Evolutionary conservation across 2,329 filamentous ascomycete genomes (phyloP).

Genomic region (Xenosphaeropsis pyriputrescens): DNA sequence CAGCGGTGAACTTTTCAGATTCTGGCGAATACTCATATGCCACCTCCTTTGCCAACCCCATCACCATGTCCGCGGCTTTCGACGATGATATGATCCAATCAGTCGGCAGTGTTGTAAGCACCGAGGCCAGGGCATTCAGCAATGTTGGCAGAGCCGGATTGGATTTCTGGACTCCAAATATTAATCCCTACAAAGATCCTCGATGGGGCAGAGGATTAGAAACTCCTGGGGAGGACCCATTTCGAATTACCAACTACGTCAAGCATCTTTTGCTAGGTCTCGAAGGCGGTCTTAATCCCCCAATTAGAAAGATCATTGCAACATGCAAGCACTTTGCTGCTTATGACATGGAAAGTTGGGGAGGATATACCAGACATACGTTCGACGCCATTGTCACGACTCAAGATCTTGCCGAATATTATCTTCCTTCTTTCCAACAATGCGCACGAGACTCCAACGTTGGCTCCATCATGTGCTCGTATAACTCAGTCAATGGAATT

Average conservation of each 20-base stretch:
- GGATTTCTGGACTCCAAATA: conserved; percentile 52
- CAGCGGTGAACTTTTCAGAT: conserved; percentile 37
- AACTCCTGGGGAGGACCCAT: conserved; percentile 42
- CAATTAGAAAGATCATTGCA: conserved; percentile 30
- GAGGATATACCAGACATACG: conserved; percentile 26
- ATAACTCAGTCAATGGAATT: conserved; percentile 51
- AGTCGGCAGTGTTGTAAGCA: conserved; percentile 38
- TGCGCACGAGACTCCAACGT: conserved; percentile 43
- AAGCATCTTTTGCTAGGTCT: conserved; percentile 36
- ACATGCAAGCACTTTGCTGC: conserved; percentile 46
- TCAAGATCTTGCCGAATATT: conserved; percentile 55
- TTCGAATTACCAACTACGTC: conserved; percentile 33
- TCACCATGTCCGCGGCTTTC: conserved; percentile 46
- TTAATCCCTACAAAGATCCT: conserved; percentile 50
- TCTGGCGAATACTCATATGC: conserved; percentile 39
- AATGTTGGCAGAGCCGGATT: conserved; percentile 40
- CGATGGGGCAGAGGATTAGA: conserved; percentile 47
- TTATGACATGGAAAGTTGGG: conserved; percentile 32
- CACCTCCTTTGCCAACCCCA: conserved; percentile 51
- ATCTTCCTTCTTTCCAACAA: conserved; percentile 48
- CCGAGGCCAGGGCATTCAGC: conserved; percentile 49
- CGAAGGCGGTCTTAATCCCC: conserved; percentile 27
- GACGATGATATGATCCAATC: conserved; percentile 44
- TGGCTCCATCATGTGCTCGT: conserved; percentile 45
- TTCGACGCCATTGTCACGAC: conserved; percentile 40